Percentiles rank a stretch among this genome's conserved stretches.
Conservation (phyloP, 805 yeast species). For the Sugiyamaella floridensis region DNA sequence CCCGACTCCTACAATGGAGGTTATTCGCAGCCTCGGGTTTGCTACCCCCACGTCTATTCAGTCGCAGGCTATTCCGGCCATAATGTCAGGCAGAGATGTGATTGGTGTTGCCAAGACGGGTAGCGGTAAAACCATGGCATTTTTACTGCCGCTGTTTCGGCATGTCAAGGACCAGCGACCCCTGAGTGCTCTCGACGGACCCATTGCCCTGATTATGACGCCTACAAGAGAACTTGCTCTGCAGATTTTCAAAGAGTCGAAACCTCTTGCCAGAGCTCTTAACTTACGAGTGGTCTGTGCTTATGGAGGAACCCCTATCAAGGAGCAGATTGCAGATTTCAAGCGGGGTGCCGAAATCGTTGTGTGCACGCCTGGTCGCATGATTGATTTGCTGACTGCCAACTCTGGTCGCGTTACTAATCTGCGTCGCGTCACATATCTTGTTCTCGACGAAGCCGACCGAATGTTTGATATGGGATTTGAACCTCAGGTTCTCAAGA, state of each 20-base stretch:
- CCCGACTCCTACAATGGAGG: slow-evolving; percentile 48
- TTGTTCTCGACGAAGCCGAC: slow-evolving; percentile 95
- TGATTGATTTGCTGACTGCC: slow-evolving; percentile 80
- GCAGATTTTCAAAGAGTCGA: slow-evolving; percentile 68
- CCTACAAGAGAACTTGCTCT: slow-evolving; percentile 91
- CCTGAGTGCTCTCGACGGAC: slow-evolving; percentile 49
- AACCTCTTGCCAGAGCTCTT: slow-evolving; percentile 47
- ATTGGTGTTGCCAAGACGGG: slow-evolving; percentile 96
- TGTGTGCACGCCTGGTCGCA: slow-evolving; percentile 92
- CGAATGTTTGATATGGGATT: slow-evolving; percentile 95
- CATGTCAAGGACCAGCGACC: slow-evolving; percentile 73
- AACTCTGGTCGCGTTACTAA: slow-evolving; percentile 72
- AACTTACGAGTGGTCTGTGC: slow-evolving; percentile 62
- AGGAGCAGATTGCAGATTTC: slow-evolving; percentile 70
- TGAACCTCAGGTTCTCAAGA: slow-evolving; percentile 87
- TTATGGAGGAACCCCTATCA: slow-evolving; percentile 84
- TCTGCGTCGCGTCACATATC: slow-evolving; percentile 61
- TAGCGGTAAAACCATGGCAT: slow-evolving; percentile 90
- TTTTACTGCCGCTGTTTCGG: slow-evolving; percentile 73
- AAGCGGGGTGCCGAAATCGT: slow-evolving; percentile 73
- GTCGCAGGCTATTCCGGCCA: slow-evolving; percentile 81
- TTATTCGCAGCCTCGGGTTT: slow-evolving; percentile 48
- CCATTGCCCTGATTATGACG: slow-evolving; percentile 70
- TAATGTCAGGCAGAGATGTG: slow-evolving; percentile 84
- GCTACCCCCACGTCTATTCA: slow-evolving; percentile 79